phyloP scores from a whole-genome alignment of 2,329 filamentous ascomycete genomes.

The Plenodomus lindquistii region DNA sequence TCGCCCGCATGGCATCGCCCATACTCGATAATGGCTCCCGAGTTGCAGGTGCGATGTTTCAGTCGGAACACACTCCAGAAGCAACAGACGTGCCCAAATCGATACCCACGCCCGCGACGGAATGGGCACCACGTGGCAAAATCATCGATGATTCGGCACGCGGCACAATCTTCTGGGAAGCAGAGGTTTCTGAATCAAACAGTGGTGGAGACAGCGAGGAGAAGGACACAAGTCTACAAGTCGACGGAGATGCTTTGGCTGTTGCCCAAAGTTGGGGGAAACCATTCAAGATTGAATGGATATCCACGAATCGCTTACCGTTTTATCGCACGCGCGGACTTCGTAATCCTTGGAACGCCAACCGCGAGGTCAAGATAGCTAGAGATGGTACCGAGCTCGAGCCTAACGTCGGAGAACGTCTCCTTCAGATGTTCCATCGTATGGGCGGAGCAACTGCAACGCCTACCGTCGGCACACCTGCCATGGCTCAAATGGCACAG shows the following conservation, averaged over 20 bases:
- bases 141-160: conserved; percentile 92
- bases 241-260: conserved; percentile 40
- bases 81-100: conserved; percentile 74
- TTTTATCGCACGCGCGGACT: conserved; percentile 88
- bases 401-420: conserved; percentile 73
- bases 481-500: conserved; percentile 35
- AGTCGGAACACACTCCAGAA: conserved; percentile 58
- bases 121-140: conserved; percentile 76
- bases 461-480: conserved; percentile 24
- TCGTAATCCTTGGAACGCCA: conserved; percentile 92
- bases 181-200: conserved; percentile 63
- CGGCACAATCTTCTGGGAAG: conserved; percentile 98
- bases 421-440: conserved; percentile 75
- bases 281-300: conserved; percentile 88
- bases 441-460: conserved; percentile 33
- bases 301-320: conserved; percentile 79
- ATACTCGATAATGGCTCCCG: conserved; percentile 73
- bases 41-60: conserved; percentile 58
- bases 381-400: conserved; percentile 93
- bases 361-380: conserved; percentile 94
- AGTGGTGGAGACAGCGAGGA: conserved; percentile 54
- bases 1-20: conserved; percentile 83
- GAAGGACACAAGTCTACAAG: conserved; percentile 30
- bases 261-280: conserved; percentile 76
- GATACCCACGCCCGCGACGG: conserved; percentile 77